phyloP scores from a whole-genome alignment of 1,284 basidiomycete genomes.

The Ustilago lituana region DNA sequence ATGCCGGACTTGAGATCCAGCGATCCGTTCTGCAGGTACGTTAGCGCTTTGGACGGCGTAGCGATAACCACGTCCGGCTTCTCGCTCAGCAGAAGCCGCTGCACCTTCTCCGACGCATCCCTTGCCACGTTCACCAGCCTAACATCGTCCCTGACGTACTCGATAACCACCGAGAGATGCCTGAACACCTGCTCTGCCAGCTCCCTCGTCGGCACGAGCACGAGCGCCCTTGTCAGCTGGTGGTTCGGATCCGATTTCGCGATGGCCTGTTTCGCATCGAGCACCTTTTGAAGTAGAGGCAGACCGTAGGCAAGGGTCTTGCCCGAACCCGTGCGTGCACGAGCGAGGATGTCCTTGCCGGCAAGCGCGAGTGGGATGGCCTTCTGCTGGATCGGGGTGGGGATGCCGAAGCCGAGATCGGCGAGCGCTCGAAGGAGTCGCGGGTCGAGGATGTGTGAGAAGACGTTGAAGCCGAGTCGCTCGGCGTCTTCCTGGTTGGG shows the following conservation, averaged over 20 bases:
- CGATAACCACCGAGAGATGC: conserved; percentile 77
- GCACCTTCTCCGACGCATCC: conserved; percentile 74
- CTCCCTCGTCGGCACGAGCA: conserved; percentile 94
- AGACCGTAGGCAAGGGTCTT: conserved; percentile 97
- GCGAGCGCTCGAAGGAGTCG: conserved; percentile 79
- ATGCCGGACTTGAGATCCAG: conserved; percentile 70
- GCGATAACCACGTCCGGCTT: conserved; percentile 90
- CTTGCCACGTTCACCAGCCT: conserved; percentile 80
- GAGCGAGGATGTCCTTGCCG: conserved; percentile 88
- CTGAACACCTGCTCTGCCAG: conserved; percentile 86
- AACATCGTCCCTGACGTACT: conserved; percentile 78
- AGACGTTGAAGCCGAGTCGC: conserved; percentile 49
- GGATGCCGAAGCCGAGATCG: conserved; percentile 81
- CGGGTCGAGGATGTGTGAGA: conserved; percentile 79
- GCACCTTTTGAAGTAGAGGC: conserved; percentile 87
- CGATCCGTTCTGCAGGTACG: conserved; percentile 79
- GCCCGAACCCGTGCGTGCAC: conserved; percentile 92
- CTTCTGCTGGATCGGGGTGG: conserved; percentile 82
- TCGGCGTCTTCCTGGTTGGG: conserved; percentile 43
- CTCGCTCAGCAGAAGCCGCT: conserved; percentile 85
- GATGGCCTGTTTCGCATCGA: conserved; percentile 75
- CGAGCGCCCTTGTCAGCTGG: conserved; percentile 79
- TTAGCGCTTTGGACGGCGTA: conserved; percentile 85
- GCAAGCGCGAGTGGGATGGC: conserved; percentile 85
- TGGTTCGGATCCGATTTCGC: conserved; percentile 68